Percentiles rank a stretch among this genome's conserved stretches.
These are phyloP conservation scores for Xylaria sp. DNA, from an alignment of 2,329 filamentous ascomycete species.

Conservation along the genomic window DNA sequence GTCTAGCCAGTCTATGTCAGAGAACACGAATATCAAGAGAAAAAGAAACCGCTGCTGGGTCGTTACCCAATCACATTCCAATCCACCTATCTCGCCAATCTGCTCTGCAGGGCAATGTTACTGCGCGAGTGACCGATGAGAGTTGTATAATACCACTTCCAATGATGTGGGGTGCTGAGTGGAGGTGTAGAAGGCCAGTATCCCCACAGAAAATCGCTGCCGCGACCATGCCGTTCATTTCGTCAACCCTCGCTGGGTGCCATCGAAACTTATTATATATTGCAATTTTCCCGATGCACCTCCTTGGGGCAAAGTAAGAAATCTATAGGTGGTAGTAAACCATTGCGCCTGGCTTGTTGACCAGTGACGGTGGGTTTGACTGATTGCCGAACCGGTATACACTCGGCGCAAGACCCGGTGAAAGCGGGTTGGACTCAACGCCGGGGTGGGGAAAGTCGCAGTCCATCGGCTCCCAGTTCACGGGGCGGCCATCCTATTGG, in stretches of 20 bases:
- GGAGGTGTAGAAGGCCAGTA: slow-evolving; percentile 8
- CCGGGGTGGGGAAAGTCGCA: slow-evolving; percentile 8
- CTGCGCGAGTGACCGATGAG: slow-evolving; percentile 1
- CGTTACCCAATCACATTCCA: slow-evolving; percentile 30
- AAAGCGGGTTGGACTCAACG: not conserved
- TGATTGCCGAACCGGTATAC: not conserved
- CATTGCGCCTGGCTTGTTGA: not conserved
- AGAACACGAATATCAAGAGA: slow-evolving; percentile 31
- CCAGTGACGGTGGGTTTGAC: not conserved
- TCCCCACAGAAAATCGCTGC: not conserved
- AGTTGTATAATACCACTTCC: slow-evolving; percentile 13
- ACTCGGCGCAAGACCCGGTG: not conserved
- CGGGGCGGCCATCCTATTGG: slow-evolving; percentile 41
- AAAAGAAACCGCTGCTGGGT: slow-evolving; percentile 24
- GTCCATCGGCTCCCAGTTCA: slow-evolving; percentile 26
- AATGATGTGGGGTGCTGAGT: not conserved
- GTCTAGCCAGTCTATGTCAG: slow-evolving; percentile 43
- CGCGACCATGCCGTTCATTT: not conserved
- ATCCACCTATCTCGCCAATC: not conserved
- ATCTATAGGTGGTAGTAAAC: slow-evolving; percentile 38
- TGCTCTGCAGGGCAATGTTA: slow-evolving; percentile 10
- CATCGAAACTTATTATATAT: slow-evolving; percentile 20
- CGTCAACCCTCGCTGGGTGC: not conserved
- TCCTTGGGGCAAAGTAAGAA: slow-evolving; percentile 27
- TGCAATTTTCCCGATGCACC: not conserved